phyloP scores from a whole-genome alignment of 345 rosid genomes.

The Gossypium rotundifolium region DNA sequence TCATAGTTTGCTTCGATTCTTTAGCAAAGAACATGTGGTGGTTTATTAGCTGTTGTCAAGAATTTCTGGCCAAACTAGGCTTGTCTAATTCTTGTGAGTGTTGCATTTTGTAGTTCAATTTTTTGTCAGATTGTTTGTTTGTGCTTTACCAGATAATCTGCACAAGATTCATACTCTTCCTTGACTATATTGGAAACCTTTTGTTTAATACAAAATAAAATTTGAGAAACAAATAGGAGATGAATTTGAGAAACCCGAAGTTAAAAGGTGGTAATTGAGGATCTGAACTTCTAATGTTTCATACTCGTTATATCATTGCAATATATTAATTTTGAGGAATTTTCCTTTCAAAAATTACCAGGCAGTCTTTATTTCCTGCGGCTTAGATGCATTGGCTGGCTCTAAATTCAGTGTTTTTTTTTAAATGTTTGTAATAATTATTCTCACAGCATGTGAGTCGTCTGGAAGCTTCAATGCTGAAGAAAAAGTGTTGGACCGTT shows the following conservation, averaged over 20 bases:
- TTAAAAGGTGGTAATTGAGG: neutral
- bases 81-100: neutral
- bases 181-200: neutral
- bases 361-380: neutral
- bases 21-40: neutral
- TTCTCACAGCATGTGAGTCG: neutral
- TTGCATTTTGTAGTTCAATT: neutral
- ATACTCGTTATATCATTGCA: neutral
- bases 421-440: neutral
- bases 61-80: neutral
- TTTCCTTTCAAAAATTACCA: neutral
- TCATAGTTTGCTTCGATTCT: neutral
- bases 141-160: neutral
- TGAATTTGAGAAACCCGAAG: neutral
- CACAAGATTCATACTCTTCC: neutral
- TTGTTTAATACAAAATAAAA: neutral
- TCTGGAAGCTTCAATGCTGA: neutral
- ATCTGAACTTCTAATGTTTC: neutral
- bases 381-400: neutral
- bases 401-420: neutral
- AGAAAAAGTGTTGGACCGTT: neutral
- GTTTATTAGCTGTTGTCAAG: neutral
- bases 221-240: neutral
- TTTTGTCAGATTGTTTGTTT: neutral
- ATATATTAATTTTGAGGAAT: neutral